Percentiles rank a stretch among this genome's conserved stretches.
These are phyloP conservation scores for Candida takata DNA, from an alignment of 805 yeast species.

Conservation along the genomic window DNA sequence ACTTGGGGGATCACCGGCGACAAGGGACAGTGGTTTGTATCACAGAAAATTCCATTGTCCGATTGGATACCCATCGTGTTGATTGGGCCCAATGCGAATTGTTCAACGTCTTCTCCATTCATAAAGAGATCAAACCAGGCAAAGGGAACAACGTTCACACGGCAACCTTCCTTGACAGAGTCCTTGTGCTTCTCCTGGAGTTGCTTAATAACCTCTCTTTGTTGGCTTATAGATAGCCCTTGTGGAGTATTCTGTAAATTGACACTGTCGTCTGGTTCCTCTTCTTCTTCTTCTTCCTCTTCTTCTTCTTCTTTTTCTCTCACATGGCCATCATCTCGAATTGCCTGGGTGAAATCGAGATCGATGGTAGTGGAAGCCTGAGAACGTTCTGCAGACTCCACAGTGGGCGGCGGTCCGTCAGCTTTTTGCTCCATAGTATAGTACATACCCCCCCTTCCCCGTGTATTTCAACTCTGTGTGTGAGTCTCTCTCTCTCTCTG, in stretches of 20 bases:
- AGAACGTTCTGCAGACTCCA: too few species aligned
- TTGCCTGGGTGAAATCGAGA: slow-evolving; percentile 1
- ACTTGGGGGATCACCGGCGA: slow-evolving; percentile 36
- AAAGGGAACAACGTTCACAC: slow-evolving; percentile 11
- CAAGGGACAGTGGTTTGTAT: slow-evolving; percentile 24
- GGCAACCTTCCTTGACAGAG: slow-evolving; percentile 10
- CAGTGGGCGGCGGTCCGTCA: too few species aligned
- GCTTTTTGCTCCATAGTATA: too few species aligned
- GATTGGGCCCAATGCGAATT: slow-evolving; percentile 28
- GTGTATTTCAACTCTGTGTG: too few species aligned
- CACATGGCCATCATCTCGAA: too few species aligned
- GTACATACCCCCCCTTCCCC: too few species aligned
- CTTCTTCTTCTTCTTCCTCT: neutral
- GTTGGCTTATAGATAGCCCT: slow-evolving; percentile 12
- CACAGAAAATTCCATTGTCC: slow-evolving; percentile 37
- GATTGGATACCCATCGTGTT: slow-evolving; percentile 39
- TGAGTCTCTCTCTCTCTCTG: too few species aligned
- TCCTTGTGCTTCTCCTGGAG: slow-evolving; percentile 4
- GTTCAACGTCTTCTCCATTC: slow-evolving; percentile 6
- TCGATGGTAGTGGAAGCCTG: too few species aligned
- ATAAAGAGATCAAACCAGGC: slow-evolving; percentile 13
- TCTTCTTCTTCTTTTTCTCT: neutral
- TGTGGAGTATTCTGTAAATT: neutral
- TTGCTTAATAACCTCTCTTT: slow-evolving; percentile 9
- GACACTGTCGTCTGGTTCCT: too few species aligned